A percentile compares a stretch with the other conserved stretches of the same genome.
Conservation (phyloP, 768 basidiomycete genomes). For the Boletus barrowsii region DNA sequence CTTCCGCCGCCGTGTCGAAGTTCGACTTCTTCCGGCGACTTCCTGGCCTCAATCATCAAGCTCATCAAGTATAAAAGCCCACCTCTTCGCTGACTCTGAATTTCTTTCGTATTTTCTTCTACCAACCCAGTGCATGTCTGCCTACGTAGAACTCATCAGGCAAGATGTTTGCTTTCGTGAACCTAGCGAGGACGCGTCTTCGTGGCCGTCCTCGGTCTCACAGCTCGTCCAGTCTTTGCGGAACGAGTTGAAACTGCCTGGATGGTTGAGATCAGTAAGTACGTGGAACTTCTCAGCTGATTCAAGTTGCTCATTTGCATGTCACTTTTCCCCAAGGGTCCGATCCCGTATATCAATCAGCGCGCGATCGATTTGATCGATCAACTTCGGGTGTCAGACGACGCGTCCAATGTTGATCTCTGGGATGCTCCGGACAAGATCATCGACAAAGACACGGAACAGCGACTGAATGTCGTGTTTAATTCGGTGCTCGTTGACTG, state of each 20-base stretch:
- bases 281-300: too few species aligned
- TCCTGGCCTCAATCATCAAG: too few species aligned
- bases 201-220: not conserved
- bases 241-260: not conserved
- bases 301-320: not conserved
- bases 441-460: not conserved
- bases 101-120: not conserved
- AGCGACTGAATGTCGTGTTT: not conserved
- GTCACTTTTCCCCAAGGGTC: not conserved
- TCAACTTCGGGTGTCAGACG: not conserved
- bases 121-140: not conserved
- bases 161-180: not conserved
- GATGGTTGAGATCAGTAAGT: constrained; percentile 4
- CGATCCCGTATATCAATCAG: not conserved
- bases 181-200: not conserved
- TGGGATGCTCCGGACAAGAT: not conserved
- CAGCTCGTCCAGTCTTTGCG: not conserved
- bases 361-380: not conserved
- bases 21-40: too few species aligned
- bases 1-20: too few species aligned
- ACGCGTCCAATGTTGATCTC: not conserved
- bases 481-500: constrained; percentile 2
- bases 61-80: too few species aligned
- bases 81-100: not conserved
- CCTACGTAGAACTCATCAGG: not conserved